phyloP scores from a whole-genome alignment of 129 eudicot species.

The Oenanthe sinensis region DNA sequence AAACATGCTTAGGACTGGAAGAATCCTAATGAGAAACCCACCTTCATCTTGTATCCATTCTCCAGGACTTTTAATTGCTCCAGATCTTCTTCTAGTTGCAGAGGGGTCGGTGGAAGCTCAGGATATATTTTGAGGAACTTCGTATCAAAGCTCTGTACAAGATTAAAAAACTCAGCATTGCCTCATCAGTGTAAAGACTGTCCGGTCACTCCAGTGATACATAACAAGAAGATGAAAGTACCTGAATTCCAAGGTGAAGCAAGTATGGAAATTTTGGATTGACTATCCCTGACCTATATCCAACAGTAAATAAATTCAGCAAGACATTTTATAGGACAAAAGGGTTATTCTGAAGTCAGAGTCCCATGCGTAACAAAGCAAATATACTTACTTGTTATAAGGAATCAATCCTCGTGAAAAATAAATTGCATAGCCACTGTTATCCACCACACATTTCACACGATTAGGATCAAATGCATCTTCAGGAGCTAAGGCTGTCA shows the following conservation, averaged over 20 bases:
- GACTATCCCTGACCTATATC: slow-evolving; percentile 68
- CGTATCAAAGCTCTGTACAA: slow-evolving; percentile 64
- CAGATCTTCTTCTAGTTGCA: slow-evolving; percentile 97
- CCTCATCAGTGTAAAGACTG: background rate
- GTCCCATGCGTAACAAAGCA: background rate
- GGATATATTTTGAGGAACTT: slow-evolving; percentile 69
- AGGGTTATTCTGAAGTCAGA: background rate
- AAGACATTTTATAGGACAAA: slow-evolving; percentile 1
- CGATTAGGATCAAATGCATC: slow-evolving; percentile 96
- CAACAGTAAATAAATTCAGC: background rate
- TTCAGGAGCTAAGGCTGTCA: slow-evolving; percentile 81
- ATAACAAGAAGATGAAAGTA: slow-evolving; percentile 12
- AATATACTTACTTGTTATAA: slow-evolving; percentile 57
- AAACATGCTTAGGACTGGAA: background rate
- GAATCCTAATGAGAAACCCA: slow-evolving; percentile 9
- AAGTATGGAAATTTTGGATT: slow-evolving; percentile 76
- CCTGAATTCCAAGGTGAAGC: slow-evolving; percentile 98
- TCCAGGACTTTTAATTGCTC: slow-evolving; percentile 97
- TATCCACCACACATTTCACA: slow-evolving; percentile 88
- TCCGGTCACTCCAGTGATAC: background rate
- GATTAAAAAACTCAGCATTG: background rate
- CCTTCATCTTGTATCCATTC: slow-evolving; percentile 98
- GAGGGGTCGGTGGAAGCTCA: slow-evolving; percentile 69
- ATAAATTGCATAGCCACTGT: slow-evolving; percentile 81
- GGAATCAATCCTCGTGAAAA: slow-evolving; percentile 92